A percentile compares a stretch with the other conserved stretches of the same genome.
phyloP scores from a whole-genome alignment of 257 asterid genomes.

The Gynochthodes officinalis region DNA sequence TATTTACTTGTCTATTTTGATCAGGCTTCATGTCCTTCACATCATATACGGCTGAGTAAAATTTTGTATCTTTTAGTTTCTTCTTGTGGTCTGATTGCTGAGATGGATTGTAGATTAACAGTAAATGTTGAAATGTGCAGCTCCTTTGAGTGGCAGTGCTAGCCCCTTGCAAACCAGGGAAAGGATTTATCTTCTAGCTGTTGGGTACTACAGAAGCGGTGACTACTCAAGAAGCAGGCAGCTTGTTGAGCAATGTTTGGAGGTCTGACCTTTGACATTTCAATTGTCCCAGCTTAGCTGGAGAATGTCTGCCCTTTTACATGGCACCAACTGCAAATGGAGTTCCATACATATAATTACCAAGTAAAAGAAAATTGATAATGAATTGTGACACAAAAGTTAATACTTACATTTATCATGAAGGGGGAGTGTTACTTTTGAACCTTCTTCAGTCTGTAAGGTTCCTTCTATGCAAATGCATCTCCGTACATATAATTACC shows the following conservation, averaged over 20 bases:
- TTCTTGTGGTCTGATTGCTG: not conserved
- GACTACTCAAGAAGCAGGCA: constrained; percentile 80
- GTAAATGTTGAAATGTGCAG: constrained; percentile 46
- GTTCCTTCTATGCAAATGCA: not conserved
- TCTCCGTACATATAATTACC: too few species aligned
- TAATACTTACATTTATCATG: too few species aligned
- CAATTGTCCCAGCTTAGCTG: not conserved
- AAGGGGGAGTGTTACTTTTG: not conserved
- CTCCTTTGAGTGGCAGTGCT: constrained; percentile 50
- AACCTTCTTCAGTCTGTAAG: not conserved
- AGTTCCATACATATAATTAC: not conserved
- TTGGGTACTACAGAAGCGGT: constrained; percentile 83
- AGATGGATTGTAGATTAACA: not conserved
- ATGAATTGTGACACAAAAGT: not conserved
- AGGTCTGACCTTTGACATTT: constrained; percentile 39
- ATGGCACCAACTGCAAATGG: not conserved
- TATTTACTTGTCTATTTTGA: not conserved
- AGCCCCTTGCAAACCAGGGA: constrained; percentile 61
- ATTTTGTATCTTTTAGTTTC: not conserved
- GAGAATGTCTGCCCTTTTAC: not conserved
- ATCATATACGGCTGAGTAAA: not conserved
- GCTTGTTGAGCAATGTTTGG: constrained; percentile 69
- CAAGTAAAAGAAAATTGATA: not conserved
- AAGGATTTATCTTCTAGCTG: constrained; percentile 71
- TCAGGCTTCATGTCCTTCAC: not conserved